Base-by-base conservation (phyloP, 2,329 filamentous ascomycete species). In the Fusarium annulatum region DNA sequence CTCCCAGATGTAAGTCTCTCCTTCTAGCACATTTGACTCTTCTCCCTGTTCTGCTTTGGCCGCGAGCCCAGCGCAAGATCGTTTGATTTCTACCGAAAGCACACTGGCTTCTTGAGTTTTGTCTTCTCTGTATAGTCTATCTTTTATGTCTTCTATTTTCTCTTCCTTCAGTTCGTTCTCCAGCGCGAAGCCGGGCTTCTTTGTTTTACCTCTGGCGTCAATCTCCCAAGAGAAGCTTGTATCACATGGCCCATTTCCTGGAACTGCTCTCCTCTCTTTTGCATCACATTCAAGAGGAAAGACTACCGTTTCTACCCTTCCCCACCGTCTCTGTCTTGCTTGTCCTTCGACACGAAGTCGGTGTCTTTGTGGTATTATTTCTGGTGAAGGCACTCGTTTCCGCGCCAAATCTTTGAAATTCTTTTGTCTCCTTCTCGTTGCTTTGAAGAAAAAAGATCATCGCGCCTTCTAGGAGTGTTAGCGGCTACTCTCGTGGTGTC, bases 1-100 rank as follows among this genome's bases (percentile, higher is more conserved):
- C 67, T 16, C 21, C 28, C 18, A 41, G 49, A 38, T 53, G 71
- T 65, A 72, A 65, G 71, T 65, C 4, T n/a, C 10, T 58, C 26
- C 36, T 61, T 38, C 30, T 30, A 11, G 3, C 5, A 18, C 7
- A n/a, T 41, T 33, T 36, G 10, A 16, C n/a, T 21, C 28, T 39
- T 28, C 46, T 23, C 38, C 26, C 12, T 42, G 51, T 41, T 41
- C 51, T 55, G 15, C 38, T 15, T 16, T 48, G 16, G 30, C 18
- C 7, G 23, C 26, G 36, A 30, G 45, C 18, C n/a, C 28, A 30
- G 19, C 21, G 10, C 28, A 23, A 23, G 26, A 18, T 30, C 26
- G 23, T 30, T 36, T 33, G 23, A 12, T 19, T n/a, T 42, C 10
- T 16, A 16, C 19, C 18, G 26, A 18, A 38, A 36, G 30, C 58